These are phyloP conservation scores for Calocera viscosa DNA, from an alignment of 768 basidiomycete genomes.

Conservation along the genomic window DNA sequence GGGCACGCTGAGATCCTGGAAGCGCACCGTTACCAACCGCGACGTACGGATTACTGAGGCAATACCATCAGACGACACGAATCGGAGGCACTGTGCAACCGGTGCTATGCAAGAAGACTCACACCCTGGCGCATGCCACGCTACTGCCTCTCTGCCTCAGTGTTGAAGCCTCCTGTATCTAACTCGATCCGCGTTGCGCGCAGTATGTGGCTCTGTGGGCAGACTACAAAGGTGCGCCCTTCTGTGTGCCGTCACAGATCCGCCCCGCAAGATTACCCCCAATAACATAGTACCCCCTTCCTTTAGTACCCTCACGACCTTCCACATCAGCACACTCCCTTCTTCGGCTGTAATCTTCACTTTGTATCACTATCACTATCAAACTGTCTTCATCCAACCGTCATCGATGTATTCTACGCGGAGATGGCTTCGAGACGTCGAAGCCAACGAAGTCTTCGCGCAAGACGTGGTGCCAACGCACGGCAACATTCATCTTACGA, in stretches of 20 bases:
- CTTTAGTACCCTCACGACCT: slow-evolving; percentile 1
- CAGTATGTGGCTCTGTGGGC: slow-evolving; percentile 7
- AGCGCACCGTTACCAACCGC: background rate
- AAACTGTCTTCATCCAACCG: background rate
- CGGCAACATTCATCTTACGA: slow-evolving; percentile 4
- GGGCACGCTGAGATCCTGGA: background rate
- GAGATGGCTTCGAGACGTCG: slow-evolving; percentile 8
- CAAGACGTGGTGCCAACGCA: slow-evolving; percentile 2
- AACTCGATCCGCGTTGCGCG: background rate
- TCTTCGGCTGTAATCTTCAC: background rate
- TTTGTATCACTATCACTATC: slow-evolving; percentile 8
- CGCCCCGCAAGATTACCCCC: background rate
- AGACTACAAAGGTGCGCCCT: background rate
- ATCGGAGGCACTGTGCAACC: background rate
- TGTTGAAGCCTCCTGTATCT: background rate
- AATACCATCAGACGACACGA: background rate
- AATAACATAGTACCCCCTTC: slow-evolving; percentile 7
- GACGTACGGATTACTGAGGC: background rate
- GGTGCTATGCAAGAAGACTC: slow-evolving; percentile 3
- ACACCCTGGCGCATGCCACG: slow-evolving; percentile 1
- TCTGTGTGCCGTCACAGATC: background rate
- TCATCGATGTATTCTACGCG: slow-evolving; percentile 1
- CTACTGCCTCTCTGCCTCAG: background rate
- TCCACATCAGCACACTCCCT: background rate
- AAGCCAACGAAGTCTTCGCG: slow-evolving; percentile 8